Conservation (phyloP, 495 filamentous ascomycete species). For the Penicillium odoratum region DNA sequence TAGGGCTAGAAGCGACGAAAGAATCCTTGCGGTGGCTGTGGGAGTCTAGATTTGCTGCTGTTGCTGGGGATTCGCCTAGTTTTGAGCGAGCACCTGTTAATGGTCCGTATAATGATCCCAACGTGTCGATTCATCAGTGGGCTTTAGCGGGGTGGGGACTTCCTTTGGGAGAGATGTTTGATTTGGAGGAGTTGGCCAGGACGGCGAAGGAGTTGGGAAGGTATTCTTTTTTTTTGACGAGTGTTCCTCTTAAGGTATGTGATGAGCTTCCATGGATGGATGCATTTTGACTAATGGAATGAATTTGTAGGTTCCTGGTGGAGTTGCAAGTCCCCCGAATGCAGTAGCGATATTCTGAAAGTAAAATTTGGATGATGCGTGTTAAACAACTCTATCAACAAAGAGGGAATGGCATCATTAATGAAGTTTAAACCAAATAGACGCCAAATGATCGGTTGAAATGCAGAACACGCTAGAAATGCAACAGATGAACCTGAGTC, state of each 20-base stretch:
- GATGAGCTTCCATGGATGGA: background rate
- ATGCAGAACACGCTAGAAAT: slow-evolving; percentile 5
- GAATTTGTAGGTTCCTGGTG: background rate
- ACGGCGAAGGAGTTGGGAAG: background rate
- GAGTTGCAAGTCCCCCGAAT: slow-evolving; percentile 6
- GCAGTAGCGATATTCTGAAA: background rate
- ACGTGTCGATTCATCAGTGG: slow-evolving; percentile 2
- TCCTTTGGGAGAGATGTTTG: background rate
- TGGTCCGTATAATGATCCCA: background rate
- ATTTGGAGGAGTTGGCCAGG: background rate
- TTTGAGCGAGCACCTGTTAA: background rate
- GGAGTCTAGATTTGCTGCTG: slow-evolving; percentile 1
- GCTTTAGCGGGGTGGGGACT: background rate
- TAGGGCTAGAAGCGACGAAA: background rate
- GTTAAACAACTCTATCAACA: background rate
- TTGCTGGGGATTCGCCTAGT: background rate
- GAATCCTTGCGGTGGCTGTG: slow-evolving; percentile 1
- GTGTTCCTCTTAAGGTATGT: slow-evolving; percentile 6
- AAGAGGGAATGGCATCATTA: background rate
- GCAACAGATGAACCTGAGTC: slow-evolving; percentile 1
- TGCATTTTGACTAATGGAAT: too few relatives aligned
- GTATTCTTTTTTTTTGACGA: slow-evolving; percentile 1
- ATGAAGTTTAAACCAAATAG: background rate
- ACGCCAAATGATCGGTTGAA: background rate
- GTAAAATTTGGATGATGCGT: background rate